Percentiles rank a stretch among this genome's conserved stretches.
These are phyloP conservation scores for Candida argentea DNA, from an alignment of 805 yeast species.

Conservation along the genomic window DNA sequence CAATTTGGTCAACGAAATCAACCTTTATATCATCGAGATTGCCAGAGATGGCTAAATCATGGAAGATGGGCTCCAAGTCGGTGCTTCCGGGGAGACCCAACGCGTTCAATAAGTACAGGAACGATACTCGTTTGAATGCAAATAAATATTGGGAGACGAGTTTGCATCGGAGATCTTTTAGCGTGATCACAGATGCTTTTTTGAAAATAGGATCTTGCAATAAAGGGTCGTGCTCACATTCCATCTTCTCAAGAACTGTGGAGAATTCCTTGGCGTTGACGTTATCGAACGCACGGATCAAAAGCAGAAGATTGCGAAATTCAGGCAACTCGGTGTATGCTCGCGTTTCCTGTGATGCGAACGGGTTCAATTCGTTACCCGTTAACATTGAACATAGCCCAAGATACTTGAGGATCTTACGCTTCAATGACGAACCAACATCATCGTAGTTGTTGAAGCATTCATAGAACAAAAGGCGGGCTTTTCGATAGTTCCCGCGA, in stretches of 20 bases:
- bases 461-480: slow-evolving; percentile 52
- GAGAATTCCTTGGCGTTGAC: slow-evolving; percentile 14
- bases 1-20: slow-evolving; percentile 17
- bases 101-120: slow-evolving; percentile 15
- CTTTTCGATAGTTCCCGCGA: slow-evolving; percentile 47
- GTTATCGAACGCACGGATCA: slow-evolving; percentile 23
- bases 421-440: slow-evolving; percentile 37
- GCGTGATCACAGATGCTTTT: slow-evolving; percentile 16
- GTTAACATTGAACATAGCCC: slow-evolving; percentile 52
- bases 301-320: slow-evolving; percentile 15
- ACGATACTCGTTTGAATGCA: slow-evolving; percentile 20
- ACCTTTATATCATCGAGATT: slow-evolving; percentile 16
- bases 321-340: slow-evolving; percentile 32
- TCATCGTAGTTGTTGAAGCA: slow-evolving; percentile 36
- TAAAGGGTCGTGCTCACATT: slow-evolving; percentile 13
- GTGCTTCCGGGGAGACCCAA: slow-evolving; percentile 11
- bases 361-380: slow-evolving; percentile 60
- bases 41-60: slow-evolving; percentile 22
- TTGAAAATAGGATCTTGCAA: slow-evolving; percentile 20
- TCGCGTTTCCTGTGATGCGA: slow-evolving; percentile 62
- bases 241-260: slow-evolving; percentile 9
- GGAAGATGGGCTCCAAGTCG: slow-evolving; percentile 18
- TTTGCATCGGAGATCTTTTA: slow-evolving; percentile 21
- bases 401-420: slow-evolving; percentile 48
- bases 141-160: slow-evolving; percentile 18